Base-by-base conservation (phyloP, 768 basidiomycete genomes). In the Lepiota brunneoincarnata region DNA sequence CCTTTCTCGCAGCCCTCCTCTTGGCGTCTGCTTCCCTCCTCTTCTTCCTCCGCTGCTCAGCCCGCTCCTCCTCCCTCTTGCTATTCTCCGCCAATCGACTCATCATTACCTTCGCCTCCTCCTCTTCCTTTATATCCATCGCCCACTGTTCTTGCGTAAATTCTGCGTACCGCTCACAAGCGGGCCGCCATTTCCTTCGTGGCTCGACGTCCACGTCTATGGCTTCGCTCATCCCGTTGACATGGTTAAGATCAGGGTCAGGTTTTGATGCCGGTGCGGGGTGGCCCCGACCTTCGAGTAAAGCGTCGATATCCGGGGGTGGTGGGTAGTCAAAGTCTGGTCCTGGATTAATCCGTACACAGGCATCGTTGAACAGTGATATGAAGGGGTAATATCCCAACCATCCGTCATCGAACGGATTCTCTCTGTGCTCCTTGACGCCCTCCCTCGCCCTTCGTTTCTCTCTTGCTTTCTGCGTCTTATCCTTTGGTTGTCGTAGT, bases 311-410 rank as follows among this genome's bases (percentile, higher is more conserved):
- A 59, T 94, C 87, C 6, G 76, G 69, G 1, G 91, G 91, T 2
- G 93, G 94, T 1, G 89, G 81, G 61, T 79, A 90, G 6, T 82
- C 80, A 62, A 95, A 98, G 56, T 86, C 67, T 0, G 97, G 97
- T 0, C 97, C 97, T 15, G 94, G 83, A 64, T 99, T 98, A 54
- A 96, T 76, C 43, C 69, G 78, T 11, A 94, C 88, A 55, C 83
- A 82, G 0, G 92, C 96, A 56, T 88, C 87, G 63, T 94, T 95
- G 75, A 93, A 99, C 35, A 96, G 75, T 3, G 93, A 96, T 59
- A 97, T 82, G 73, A 98, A 87, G 0, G 96, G 93, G 67, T 93
- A 98, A 70, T 99, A 99, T 1, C 97, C 97, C 5, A 97, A 73
- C 17, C 89, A 86, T 17, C 96, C 97, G 67, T 99, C 97, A 67